phyloP scores from a whole-genome alignment of 306 rosid genomes.

The Gillenia trifoliata region DNA sequence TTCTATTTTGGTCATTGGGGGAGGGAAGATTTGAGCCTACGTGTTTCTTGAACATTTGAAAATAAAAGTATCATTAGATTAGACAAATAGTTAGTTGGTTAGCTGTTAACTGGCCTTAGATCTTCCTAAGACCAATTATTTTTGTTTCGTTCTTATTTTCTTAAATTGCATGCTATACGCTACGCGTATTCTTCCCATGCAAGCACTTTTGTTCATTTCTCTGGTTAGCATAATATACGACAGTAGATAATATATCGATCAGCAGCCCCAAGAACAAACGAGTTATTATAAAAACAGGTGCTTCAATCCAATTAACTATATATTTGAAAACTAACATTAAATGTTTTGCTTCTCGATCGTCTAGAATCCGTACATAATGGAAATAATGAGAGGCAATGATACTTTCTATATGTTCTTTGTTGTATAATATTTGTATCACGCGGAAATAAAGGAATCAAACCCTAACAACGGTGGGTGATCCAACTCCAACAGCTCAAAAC shows the following conservation, averaged over 20 bases:
- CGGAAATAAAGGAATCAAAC: neutral
- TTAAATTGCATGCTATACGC: neutral
- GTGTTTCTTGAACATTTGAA: too few species aligned
- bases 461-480: neutral
- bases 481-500: neutral
- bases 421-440: neutral
- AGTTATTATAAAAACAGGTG: neutral
- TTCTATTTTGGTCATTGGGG: neutral
- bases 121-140: neutral
- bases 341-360: neutral
- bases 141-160: too few species aligned
- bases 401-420: neutral
- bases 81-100: neutral
- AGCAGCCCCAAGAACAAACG: neutral
- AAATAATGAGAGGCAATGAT: neutral
- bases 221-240: neutral
- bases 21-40: too few species aligned
- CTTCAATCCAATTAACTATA: neutral
- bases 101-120: neutral
- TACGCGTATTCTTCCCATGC: too few species aligned
- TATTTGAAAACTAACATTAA: neutral
- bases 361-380: neutral
- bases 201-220: neutral
- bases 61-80: too few species aligned
- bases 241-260: neutral